Evolutionary conservation across 768 basidiomycete genomes (phyloP), one percentile per base, ranked within the genome.

Genomic region (Collybiopsis confluens): DNA sequence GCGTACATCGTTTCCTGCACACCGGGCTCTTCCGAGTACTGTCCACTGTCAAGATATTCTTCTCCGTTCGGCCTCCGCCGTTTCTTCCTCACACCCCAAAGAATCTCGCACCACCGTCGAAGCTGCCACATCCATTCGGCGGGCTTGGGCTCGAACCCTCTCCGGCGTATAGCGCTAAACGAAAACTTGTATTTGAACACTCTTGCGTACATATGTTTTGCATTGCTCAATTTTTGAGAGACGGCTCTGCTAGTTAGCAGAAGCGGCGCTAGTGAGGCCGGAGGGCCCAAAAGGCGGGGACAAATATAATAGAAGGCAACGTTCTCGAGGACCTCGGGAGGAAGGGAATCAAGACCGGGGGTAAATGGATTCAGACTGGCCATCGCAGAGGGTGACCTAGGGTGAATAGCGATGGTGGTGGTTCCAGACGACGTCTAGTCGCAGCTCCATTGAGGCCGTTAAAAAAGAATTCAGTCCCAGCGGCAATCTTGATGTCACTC

Each of bases 161-260:
- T 74, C 21, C 88, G 78, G 1, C 56, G 30, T 37, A 80, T 69
- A 0, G 86, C 81, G 24, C 67, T 65, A 1, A 58, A 47, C 64
- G 89, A 86, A 69, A 88, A 89, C 61, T 73, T 78, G 62, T 64
- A 53, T 13, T 70, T 69, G 61, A 81, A 88, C 5, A 90, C 74
- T 28, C 71, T 66, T 0, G 81, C 73, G 57, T 78, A 80, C 49
- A 89, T 76, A 21, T 68, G 54, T 5, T 65, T 64, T 45, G 70
- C 65, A 21, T 45, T 45, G 4, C 26, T 48, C 58, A 86, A 75
- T 1, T 59, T 48, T 27, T 47, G 9, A 61, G 80, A 52, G 18
- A 88, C 59, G 43, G 62, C 53, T 2, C 58, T 69, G 54, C 72
- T 82, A 2, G 78, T 66, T 28, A 66, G 66, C 44, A 80, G 75